A percentile compares a stretch with the other conserved stretches of the same genome.
phyloP scores from a whole-genome alignment of 2,329 filamentous ascomycete genomes.

The Trichoderma koningiopsis region DNA sequence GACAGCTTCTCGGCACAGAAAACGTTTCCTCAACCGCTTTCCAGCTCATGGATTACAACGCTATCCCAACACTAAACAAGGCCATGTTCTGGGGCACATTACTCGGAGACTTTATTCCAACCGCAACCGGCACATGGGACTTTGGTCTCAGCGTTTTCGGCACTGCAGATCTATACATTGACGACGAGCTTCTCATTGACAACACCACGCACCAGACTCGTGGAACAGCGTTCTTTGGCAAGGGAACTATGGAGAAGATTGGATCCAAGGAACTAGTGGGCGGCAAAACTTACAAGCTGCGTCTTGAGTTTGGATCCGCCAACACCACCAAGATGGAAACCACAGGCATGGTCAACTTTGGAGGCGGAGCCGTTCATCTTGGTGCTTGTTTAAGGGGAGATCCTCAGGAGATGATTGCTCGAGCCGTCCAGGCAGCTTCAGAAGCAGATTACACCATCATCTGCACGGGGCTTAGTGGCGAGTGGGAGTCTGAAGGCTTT shows the following conservation, averaged over 20 bases:
- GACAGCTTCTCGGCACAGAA: conserved; percentile 4
- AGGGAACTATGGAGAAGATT: conserved; percentile 5
- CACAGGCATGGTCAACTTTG: conserved; percentile 6
- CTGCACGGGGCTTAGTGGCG: conserved; percentile 3
- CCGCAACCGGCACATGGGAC: conserved; percentile 3
- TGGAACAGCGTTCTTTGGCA: conserved; percentile 8
- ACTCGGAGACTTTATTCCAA: neutral
- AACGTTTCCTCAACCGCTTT: neutral
- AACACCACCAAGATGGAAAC: conserved; percentile 19
- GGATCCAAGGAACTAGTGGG: neutral
- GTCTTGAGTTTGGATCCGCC: neutral
- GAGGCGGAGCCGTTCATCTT: conserved; percentile 5
- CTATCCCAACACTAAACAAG: neutral
- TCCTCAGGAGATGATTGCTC: neutral
- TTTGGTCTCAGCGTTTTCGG: conserved; percentile 13
- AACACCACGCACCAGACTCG: conserved; percentile 5
- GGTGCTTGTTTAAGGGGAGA: neutral
- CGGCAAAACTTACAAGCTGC: neutral
- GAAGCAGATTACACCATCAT: conserved; percentile 13
- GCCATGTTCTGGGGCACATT: conserved; percentile 10
- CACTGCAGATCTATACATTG: neutral
- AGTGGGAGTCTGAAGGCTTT: conserved; percentile 12
- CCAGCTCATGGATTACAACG: conserved; percentile 17
- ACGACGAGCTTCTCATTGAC: neutral
- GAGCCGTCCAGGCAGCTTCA: neutral